Evolutionary conservation across 345 rosid genomes (phyloP).

Genomic region (Hypericum androsaemum): DNA sequence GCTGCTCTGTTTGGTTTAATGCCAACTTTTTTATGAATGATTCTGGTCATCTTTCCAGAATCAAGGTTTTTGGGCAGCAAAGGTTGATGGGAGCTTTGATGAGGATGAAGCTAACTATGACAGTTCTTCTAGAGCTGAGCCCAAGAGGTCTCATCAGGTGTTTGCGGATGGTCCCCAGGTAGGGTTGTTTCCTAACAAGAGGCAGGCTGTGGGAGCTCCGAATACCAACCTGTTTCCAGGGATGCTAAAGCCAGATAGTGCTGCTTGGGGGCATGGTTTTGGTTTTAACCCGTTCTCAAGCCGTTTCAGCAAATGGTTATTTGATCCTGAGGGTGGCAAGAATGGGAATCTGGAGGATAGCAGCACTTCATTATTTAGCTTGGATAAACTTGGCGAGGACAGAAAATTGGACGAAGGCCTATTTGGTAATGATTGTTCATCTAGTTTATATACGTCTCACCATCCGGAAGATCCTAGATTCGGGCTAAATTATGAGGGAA

Average conservation of each 20-base stretch:
- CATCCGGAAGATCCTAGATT: constrained; percentile 29
- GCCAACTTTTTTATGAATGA: neutral
- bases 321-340: constrained; percentile 26
- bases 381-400: constrained; percentile 19
- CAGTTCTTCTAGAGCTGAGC: constrained; percentile 27
- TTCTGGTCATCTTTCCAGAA: constrained; percentile 26
- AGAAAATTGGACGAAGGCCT: constrained; percentile 27
- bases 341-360: constrained; percentile 25
- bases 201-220: constrained; percentile 35
- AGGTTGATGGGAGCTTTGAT: constrained; percentile 25
- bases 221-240: constrained; percentile 27
- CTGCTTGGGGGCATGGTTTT: constrained; percentile 34
- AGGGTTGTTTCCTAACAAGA: constrained; percentile 36
- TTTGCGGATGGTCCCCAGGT: constrained; percentile 34
- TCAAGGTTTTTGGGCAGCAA: constrained; percentile 38
- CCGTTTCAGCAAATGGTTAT: constrained; percentile 28
- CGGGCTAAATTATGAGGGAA: constrained; percentile 31
- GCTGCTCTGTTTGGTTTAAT: too few relatives aligned
- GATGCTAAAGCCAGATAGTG: constrained; percentile 25
- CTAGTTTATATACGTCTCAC: constrained; percentile 34
- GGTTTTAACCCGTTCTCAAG: constrained; percentile 28
- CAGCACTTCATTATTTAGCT: constrained; percentile 18
- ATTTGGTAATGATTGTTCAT: constrained; percentile 25
- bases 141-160: constrained; percentile 40
- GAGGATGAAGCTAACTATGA: constrained; percentile 28